Evolutionary conservation across 169 alveolate species (phyloP), one percentile per base, ranked within the genome.

Genomic region (Eimeria praecox): DNA sequence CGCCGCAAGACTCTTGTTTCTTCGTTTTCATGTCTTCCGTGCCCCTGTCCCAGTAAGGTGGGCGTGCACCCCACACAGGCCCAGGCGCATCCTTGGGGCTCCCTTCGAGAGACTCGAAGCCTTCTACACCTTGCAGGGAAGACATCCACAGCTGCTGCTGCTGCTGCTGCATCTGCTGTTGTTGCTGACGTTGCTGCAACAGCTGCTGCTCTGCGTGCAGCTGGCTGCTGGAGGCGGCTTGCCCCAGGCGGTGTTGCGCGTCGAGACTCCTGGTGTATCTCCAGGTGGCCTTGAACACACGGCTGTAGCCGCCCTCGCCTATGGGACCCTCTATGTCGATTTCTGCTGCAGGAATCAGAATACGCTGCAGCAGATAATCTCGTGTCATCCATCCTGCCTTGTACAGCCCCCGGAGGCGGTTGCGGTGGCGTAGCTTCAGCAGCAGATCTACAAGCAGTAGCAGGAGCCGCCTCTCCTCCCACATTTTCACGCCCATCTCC

Each of bases 291-390:
- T 96, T 78, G 92, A 95, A 98, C 8, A 98, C 99, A 46, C 97
- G 97, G 87, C 99, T 98, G 95, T 98, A 98, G 30, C 99, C 98
- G 24, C 99, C 99, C 49, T 97, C 98, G 18, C 98, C 99, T 33
- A 98, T 86, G 42, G 96, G 95, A 35, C 97, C 96, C 46, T 97
- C 94, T 42, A 97, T 71, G n/a, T 82, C 94, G 10, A 97, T 49
- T 64, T 97, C 98, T 27, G 56, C 66, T 5, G 96, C 96, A 38
- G 96, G 97, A 27, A 96, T 96, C 20, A 95, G 97, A 56, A 93
- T 42, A 27, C 62, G 89, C 52, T 78, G 89, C 89, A 78, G 89
- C 89, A 78, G 40, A 35, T 78, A 40, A 66, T 78, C 89, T 12
- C 89, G 8, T 33, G 64, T 27, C 66, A 38, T 78, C 62, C 89